phyloP scores from a whole-genome alignment of 768 basidiomycete species.

The Lenzites betulinus region DNA sequence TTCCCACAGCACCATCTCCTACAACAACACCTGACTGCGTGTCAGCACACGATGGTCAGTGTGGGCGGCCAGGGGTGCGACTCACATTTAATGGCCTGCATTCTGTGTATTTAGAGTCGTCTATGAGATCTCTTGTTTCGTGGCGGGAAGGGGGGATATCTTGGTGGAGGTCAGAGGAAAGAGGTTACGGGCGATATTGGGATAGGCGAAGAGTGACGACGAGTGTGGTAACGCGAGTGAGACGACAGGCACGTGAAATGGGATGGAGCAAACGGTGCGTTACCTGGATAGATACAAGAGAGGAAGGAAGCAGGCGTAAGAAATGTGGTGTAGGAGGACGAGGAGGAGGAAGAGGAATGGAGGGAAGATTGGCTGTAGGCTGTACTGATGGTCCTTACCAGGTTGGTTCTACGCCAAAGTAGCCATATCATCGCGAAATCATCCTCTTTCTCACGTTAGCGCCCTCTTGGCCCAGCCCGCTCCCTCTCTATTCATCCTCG shows the following conservation, averaged over 20 bases:
- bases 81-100: slow-evolving; percentile 94
- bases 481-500: background rate
- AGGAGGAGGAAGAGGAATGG: slow-evolving; percentile 13
- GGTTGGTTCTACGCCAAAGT: slow-evolving; percentile 24
- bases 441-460: slow-evolving; percentile 27
- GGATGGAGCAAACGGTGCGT: background rate
- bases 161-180: slow-evolving; percentile 1
- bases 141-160: slow-evolving; percentile 17
- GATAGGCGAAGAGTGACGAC: slow-evolving; percentile 14
- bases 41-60: slow-evolving; percentile 15
- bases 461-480: background rate
- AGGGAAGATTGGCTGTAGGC: slow-evolving; percentile 19
- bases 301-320: slow-evolving; percentile 12
- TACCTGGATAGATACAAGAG: slow-evolving; percentile 24
- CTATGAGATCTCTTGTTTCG: slow-evolving; percentile 23
- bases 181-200: slow-evolving; percentile 3
- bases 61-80: slow-evolving; percentile 16
- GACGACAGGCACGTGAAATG: background rate
- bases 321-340: slow-evolving; percentile 16
- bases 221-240: slow-evolving; percentile 15
- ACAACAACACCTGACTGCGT: slow-evolving; percentile 84
- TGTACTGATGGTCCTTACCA: slow-evolving; percentile 24
- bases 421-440: slow-evolving; percentile 25
- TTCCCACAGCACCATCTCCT: slow-evolving; percentile 98
- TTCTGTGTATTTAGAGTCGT: slow-evolving; percentile 38